Base-by-base conservation (phyloP, 164 flowering plant species). In the Chimonanthus salicifolius region DNA sequence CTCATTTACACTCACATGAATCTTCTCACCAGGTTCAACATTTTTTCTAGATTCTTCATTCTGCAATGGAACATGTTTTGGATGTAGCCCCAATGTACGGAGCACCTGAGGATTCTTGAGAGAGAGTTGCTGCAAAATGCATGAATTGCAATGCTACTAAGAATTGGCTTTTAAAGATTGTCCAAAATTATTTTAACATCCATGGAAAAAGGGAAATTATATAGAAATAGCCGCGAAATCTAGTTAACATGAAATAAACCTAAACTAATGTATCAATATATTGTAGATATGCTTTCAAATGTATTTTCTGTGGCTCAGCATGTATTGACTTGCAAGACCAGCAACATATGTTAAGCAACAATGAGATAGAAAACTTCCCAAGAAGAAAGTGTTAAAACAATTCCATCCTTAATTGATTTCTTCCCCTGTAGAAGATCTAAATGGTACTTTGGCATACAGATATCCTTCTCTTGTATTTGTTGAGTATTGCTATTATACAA, bases 111-210 rank as follows among this genome's bases (percentile, higher is more conserved):
- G 88, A 79, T 91, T 79, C 18, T 80, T 83, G 58, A 94, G 82
- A 60, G 78, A 74, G 71, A 89, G 69, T 83, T 87, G 90, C 99
- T 94, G 92, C 82, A 85, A 68, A 66, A 68, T 69, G 63, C 20
- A 64, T 44, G 64, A 51, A 10, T 13, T 21, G 18, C 45, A 70
- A 45, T 44, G 62, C 7, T 21, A 63, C 49, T 60, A 48, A 67
- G 49, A 58, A 7, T 60, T 5, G 13, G 4, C 5, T 43, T 51
- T 33, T 43, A 9, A 10, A 49, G 71, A 48, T 47, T 48, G 71
- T 6, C 48, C 47, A 49, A 7, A 7, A 68, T 33, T 58, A 45
- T 33, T n/a, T 21, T 3, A 54, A 54, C 60, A 10, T 16, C 15
- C 15, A 54, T 8, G 58, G 13, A 13, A 51, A 13, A 51, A 51